Percentiles rank a stretch among this genome's conserved stretches.
These are phyloP conservation scores for Rachicladosporium sp. DNA, from an alignment of 2,329 filamentous ascomycete species.

Conservation along the genomic window DNA sequence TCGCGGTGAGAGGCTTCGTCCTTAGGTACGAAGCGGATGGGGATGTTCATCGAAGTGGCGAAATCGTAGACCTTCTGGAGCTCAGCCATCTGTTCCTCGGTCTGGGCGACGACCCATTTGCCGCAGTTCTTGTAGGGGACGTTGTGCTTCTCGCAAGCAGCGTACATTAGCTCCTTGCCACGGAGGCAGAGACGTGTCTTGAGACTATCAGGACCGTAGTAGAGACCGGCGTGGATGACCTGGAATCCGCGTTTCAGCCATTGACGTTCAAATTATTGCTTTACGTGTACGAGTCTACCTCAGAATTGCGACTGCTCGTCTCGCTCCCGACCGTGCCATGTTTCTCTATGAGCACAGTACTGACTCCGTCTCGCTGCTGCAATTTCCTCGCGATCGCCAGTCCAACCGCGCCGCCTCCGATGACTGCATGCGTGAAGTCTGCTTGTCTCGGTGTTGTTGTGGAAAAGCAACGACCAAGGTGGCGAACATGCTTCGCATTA, in stretches of 20 bases:
- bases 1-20: conserved; percentile 54
- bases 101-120: conserved; percentile 94
- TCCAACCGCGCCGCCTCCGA: conserved; percentile 64
- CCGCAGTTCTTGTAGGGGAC: conserved; percentile 66
- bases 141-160: conserved; percentile 52
- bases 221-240: conserved; percentile 91
- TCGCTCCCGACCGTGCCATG: conserved; percentile 67
- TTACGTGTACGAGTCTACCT: conserved; percentile 35
- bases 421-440: conserved; percentile 54
- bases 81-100: conserved; percentile 52
- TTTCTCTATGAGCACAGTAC: conserved; percentile 69
- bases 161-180: conserved; percentile 68
- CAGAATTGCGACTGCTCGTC: conserved; percentile 80
- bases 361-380: conserved; percentile 45
- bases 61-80: conserved; percentile 45
- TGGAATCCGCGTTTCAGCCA: conserved; percentile 15
- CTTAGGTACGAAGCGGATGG: conserved; percentile 55
- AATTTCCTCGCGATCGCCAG: conserved; percentile 67
- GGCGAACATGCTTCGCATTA: conserved; percentile 2
- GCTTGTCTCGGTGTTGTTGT: conserved; percentile 28
- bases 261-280: neutral
- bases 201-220: conserved; percentile 64
- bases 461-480: conserved; percentile 28
- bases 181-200: conserved; percentile 75
- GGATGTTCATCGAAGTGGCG: conserved; percentile 47